These are phyloP conservation scores for Ramaria rubella DNA, from an alignment of 768 basidiomycete genomes.

Conservation along the genomic window DNA sequence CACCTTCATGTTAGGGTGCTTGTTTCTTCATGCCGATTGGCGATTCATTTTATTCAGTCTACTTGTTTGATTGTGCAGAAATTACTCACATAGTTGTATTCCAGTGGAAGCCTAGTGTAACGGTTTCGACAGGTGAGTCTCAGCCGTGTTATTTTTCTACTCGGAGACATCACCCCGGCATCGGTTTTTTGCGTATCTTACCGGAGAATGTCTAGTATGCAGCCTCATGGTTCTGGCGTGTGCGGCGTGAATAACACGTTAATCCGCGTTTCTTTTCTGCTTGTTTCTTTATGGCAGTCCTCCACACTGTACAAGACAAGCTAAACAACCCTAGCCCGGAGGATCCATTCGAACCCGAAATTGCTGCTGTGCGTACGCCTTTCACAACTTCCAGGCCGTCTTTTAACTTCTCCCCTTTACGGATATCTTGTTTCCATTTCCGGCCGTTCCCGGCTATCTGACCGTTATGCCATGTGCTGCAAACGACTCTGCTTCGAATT, in stretches of 20 bases:
- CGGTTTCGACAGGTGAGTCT: constrained; percentile 56
- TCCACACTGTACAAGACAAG: constrained; percentile 74
- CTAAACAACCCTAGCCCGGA: constrained; percentile 83
- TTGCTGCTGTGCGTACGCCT: constrained; percentile 58
- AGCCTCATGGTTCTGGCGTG: constrained; percentile 9
- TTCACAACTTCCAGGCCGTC: background rate
- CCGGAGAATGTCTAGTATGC: background rate
- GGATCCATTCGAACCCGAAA: constrained; percentile 84
- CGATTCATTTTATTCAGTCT: background rate
- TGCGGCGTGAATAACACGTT: background rate
- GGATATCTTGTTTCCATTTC: background rate
- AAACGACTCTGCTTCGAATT: constrained; percentile 1
- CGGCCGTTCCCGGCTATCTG: background rate
- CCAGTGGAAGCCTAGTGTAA: constrained; percentile 83
- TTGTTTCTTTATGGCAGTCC: constrained; percentile 39
- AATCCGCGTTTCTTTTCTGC: constrained; percentile 9
- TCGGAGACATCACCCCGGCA: background rate
- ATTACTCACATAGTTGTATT: constrained; percentile 3
- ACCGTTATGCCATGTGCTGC: background rate
- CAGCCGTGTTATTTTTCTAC: background rate
- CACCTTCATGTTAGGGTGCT: background rate
- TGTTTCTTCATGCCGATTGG: background rate
- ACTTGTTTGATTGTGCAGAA: background rate
- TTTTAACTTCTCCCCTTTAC: background rate
- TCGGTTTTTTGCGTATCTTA: background rate